Conservation (phyloP, 2,329 filamentous ascomycete genomes). For the Cadophora luteo-olivacea region DNA sequence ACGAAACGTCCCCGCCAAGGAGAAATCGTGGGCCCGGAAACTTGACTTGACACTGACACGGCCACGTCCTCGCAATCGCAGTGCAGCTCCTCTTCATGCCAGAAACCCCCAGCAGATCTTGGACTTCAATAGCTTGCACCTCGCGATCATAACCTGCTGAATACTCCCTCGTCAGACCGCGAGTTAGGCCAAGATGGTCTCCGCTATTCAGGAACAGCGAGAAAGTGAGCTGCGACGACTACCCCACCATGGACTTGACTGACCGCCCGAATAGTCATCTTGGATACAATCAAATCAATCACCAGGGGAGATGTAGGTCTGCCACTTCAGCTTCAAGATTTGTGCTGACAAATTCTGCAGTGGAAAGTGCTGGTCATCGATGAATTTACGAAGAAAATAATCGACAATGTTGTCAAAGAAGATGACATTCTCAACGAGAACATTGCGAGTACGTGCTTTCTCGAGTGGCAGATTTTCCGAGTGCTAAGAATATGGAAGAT, state of each 20-base stretch:
- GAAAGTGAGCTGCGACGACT: conserved; percentile 60
- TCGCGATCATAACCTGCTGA: conserved; percentile 25
- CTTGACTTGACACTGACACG: conserved; percentile 4
- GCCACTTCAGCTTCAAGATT: conserved; percentile 8
- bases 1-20: conserved; percentile 21
- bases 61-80: neutral
- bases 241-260: conserved; percentile 24
- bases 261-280: conserved; percentile 61
- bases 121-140: conserved; percentile 9
- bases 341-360: conserved; percentile 53
- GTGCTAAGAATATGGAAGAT: conserved; percentile 59
- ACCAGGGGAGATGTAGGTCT: conserved; percentile 78
- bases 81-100: neutral
- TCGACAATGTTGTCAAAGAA: conserved; percentile 91
- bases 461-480: neutral
- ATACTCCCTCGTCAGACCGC: neutral
- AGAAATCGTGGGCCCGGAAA: neutral
- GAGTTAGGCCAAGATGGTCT: conserved; percentile 71
- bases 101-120: conserved; percentile 6
- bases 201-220: conserved; percentile 84
- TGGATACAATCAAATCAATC: conserved; percentile 77
- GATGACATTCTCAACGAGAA: conserved; percentile 98
- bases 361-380: conserved; percentile 98
- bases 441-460: conserved; percentile 75
- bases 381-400: conserved; percentile 79